Conservation (phyloP, 345 rosid species). For the Xanthoceras sorbifolium region DNA sequence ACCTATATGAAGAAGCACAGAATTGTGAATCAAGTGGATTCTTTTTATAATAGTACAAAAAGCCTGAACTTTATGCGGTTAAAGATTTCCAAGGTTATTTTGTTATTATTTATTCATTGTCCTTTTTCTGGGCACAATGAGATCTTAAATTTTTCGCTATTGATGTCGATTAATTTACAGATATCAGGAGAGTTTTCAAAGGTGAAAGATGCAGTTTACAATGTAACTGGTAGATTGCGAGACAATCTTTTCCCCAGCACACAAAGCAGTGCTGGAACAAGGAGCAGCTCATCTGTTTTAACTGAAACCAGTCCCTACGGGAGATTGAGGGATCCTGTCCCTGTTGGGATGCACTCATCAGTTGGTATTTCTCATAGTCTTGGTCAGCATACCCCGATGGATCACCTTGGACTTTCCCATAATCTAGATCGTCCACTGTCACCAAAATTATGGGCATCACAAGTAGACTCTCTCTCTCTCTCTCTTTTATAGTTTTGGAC, state of each 20-base stretch:
- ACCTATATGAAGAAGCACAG: not conserved
- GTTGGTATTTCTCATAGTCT: constrained; percentile 42
- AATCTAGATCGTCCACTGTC: constrained; percentile 46
- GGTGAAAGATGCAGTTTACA: constrained; percentile 80
- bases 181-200: constrained; percentile 71
- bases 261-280: constrained; percentile 36
- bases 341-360: constrained; percentile 36
- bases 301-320: constrained; percentile 57
- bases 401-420: constrained; percentile 51
- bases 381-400: constrained; percentile 39
- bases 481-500: not conserved
- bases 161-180: constrained; percentile 45
- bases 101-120: not conserved
- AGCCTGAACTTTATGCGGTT: not conserved
- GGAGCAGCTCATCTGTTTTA: constrained; percentile 42
- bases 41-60: not conserved
- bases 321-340: constrained; percentile 38
- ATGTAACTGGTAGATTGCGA: constrained; percentile 75
- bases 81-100: not conserved
- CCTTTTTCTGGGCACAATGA: not conserved
- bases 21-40: not conserved
- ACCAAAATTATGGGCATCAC: constrained; percentile 63
- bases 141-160: not conserved
- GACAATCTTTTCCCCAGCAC: constrained; percentile 60
- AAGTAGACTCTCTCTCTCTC: constrained; percentile 45